Evolutionary conservation across 768 basidiomycete species (phyloP), one percentile per base, ranked within the genome.

Genomic region (Dendrothele bispora): DNA sequence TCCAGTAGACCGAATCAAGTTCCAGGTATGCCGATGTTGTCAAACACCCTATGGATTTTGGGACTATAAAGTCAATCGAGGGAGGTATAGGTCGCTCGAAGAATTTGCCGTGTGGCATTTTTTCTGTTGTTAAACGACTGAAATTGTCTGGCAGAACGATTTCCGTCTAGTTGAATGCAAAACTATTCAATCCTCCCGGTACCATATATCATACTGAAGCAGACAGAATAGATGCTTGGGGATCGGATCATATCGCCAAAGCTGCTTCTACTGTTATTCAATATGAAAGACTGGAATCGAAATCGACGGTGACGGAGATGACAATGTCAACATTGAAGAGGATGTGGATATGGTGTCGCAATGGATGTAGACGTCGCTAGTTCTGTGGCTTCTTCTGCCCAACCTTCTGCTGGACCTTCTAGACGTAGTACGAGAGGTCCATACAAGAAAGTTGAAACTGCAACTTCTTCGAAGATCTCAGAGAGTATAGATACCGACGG

Each of bases 11-110:
- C 65, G 1, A 61, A 68, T 2, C 73, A 78, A 53, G 82, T 88
- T 0, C 75, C 82, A 10, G 82, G 82, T 86, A 86, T 54, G 48
- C 70, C 11, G 82, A 86, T 71, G 69, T 84, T 39, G 81, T 98
- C 42, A 84, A 87, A 56, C 73, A 75, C 17, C 93, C 95, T 6
- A 98, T 98, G 94, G 94, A 98, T 59, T 73, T 98, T 47, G 88
- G 89, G 0, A 94, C 93, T 0, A 88, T 98, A 95, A 94, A 66
- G 86, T 94, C 37, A 76, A 76, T 49, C 79, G 69, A 58, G 87
- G 88, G 5, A 82, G 79, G 52, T 95, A 95, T 63, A 77, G 84
- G 17, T 86, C 86, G 3, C 64, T 91, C 39, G 88, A 91, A 48
- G 88, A 91, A 35, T 91, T 91, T 60, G 72, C 80, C 7, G 89